Percentiles rank a stretch among this genome's conserved stretches.
Evolutionary conservation across 805 yeast species (phyloP).

Genomic region (Saccharomycopsis selenospora): DNA sequence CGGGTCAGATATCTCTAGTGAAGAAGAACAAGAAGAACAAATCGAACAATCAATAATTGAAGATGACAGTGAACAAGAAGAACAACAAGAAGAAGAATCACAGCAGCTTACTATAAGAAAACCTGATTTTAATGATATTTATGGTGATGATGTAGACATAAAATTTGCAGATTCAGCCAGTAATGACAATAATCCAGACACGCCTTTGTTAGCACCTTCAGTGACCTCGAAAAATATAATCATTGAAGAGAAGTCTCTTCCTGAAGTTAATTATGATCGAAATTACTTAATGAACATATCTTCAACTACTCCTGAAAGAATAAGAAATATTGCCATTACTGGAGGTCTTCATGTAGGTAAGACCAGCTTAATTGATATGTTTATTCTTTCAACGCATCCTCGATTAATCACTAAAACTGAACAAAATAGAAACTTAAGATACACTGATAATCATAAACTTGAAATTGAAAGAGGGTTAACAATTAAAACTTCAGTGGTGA

Average conservation of each 20-base stretch:
- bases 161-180: conserved; percentile 47
- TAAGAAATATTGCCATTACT: conserved; percentile 68
- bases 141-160: conserved; percentile 60
- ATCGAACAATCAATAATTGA: conserved; percentile 24
- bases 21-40: conserved; percentile 14
- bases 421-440: conserved; percentile 36
- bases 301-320: conserved; percentile 47
- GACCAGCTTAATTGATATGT: conserved; percentile 64
- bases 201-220: conserved; percentile 60
- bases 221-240: conserved; percentile 35
- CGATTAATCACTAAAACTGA: conserved; percentile 26
- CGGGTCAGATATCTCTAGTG: conserved; percentile 22
- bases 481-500: conserved; percentile 53
- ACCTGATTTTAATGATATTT: conserved; percentile 39
- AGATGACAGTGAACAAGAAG: conserved; percentile 17
- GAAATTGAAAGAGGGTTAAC: conserved; percentile 70
- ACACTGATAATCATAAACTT: conserved; percentile 61
- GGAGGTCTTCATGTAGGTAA: conserved; percentile 86
- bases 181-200: conserved; percentile 39
- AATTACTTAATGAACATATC: conserved; percentile 50
- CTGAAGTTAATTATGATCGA: conserved; percentile 53
- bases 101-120: not conserved
- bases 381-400: conserved; percentile 63
- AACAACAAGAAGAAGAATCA: conserved; percentile 13
- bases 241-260: conserved; percentile 47